Evolutionary conservation across 345 rosid genomes (phyloP).

Genomic region (Gossypium mustelinum): DNA sequence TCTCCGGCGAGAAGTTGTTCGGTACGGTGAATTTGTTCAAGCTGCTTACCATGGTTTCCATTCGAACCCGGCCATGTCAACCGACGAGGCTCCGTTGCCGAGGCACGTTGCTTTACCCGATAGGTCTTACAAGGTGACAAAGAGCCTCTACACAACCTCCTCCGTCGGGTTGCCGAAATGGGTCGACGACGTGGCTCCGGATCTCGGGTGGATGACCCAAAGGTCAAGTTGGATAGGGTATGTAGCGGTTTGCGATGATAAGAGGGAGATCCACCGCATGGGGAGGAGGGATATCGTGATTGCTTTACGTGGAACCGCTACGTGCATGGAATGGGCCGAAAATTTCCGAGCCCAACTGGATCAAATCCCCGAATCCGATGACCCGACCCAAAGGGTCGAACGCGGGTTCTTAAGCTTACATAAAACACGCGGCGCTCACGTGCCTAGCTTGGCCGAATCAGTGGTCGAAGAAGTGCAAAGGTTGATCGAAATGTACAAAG

Average conservation of each 20-base stretch:
- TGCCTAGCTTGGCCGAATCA: slow-evolving; percentile 53
- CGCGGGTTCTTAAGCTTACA: slow-evolving; percentile 77
- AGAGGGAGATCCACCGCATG: slow-evolving; percentile 79
- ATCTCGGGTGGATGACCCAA: slow-evolving; percentile 92
- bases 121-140: slow-evolving; percentile 63
- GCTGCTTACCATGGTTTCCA: slow-evolving; percentile 57
- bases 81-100: slow-evolving; percentile 46
- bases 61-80: slow-evolving; percentile 66
- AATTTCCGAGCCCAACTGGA: slow-evolving; percentile 63
- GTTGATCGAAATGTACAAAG: slow-evolving; percentile 47
- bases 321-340: slow-evolving; percentile 96
- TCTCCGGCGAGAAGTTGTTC: slow-evolving; percentile 43
- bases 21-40: slow-evolving; percentile 45
- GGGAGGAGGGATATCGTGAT: slow-evolving; percentile 86
- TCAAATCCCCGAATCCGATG: slow-evolving; percentile 23
- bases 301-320: slow-evolving; percentile 83
- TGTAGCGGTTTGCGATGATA: slow-evolving; percentile 87
- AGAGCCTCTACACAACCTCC: slow-evolving; percentile 79
- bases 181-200: slow-evolving; percentile 83
- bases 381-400: slow-evolving; percentile 59
- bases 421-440: slow-evolving; percentile 48
- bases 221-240: slow-evolving; percentile 89
- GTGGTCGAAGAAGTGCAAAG: slow-evolving; percentile 50
- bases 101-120: slow-evolving; percentile 64
- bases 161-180: slow-evolving; percentile 78